Evolutionary conservation across 1,139 yeast species (phyloP).

Genomic region (Wickerhamomyces sp.): DNA sequence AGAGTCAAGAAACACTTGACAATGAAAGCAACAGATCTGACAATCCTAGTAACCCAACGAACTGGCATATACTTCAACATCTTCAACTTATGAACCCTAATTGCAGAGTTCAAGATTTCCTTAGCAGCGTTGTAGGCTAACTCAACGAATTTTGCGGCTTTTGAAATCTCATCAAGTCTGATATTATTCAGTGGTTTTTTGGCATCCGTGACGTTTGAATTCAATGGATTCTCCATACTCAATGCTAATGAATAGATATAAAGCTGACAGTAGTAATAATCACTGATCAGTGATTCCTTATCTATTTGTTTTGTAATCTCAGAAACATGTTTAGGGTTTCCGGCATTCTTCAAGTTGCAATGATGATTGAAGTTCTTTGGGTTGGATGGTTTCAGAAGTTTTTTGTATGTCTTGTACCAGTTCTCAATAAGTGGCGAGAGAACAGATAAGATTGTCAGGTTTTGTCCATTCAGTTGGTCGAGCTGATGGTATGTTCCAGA

Average conservation of each 20-base stretch:
- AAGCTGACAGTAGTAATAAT: constrained; percentile 76
- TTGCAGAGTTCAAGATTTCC: constrained; percentile 69
- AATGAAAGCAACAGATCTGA: constrained; percentile 86
- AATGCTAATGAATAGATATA: constrained; percentile 82
- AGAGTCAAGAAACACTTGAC: constrained; percentile 77
- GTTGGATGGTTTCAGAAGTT: constrained; percentile 46
- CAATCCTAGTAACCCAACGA: constrained; percentile 82
- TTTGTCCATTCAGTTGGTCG: constrained; percentile 53
- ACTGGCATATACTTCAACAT: constrained; percentile 79
- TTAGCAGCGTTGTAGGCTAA: constrained; percentile 82
- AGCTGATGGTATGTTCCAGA: constrained; percentile 44
- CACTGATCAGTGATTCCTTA: constrained; percentile 70
- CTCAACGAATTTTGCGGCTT: constrained; percentile 72
- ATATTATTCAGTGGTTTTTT: constrained; percentile 29
- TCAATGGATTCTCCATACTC: constrained; percentile 38
- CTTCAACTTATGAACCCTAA: constrained; percentile 60
- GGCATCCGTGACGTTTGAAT: constrained; percentile 18
- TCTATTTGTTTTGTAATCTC: constrained; percentile 45
- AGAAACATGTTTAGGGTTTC: constrained; percentile 29
- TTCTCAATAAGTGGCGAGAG: constrained; percentile 71
- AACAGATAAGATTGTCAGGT: constrained; percentile 64
- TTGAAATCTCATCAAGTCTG: constrained; percentile 64
- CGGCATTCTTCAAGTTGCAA: constrained; percentile 20
- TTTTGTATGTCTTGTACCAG: constrained; percentile 67
- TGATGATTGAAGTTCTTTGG: constrained; percentile 26